Evolutionary conservation across 495 filamentous ascomycete genomes (phyloP).

Genomic region (Rhizodiscina lignyota): DNA sequence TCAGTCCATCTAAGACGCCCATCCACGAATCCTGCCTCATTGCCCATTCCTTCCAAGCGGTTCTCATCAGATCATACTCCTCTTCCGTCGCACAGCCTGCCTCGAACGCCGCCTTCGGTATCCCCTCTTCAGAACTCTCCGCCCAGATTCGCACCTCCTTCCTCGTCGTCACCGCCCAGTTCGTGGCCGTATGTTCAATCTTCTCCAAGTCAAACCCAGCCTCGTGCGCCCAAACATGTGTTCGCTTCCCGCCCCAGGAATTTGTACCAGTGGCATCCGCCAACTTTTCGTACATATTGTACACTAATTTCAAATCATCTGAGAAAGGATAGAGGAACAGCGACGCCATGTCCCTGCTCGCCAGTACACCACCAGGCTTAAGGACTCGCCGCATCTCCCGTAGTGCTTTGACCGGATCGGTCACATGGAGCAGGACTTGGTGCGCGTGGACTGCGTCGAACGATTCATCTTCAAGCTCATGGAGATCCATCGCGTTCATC

Average conservation of each 20-base stretch:
- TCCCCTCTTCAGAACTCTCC: too few relatives aligned
- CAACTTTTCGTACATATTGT: too few relatives aligned
- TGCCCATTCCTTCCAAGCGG: too few relatives aligned
- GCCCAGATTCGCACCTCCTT: too few relatives aligned
- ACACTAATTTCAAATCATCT: slow-evolving; percentile 3
- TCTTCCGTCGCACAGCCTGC: slow-evolving; percentile 27
- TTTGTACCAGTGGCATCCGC: slow-evolving; percentile 1
- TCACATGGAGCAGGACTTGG: slow-evolving; percentile 37
- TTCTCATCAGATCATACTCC: slow-evolving; percentile 27
- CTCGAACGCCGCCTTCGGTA: slow-evolving; percentile 21
- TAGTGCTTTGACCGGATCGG: slow-evolving; percentile 24
- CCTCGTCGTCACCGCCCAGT: too few relatives aligned
- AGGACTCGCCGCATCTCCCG: slow-evolving; percentile 32
- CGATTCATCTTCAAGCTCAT: slow-evolving; percentile 24
- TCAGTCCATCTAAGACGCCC: too few relatives aligned
- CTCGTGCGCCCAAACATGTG: slow-evolving; percentile 31
- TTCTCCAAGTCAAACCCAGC: slow-evolving; percentile 26
- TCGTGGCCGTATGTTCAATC: too few relatives aligned
- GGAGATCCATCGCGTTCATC: too few relatives aligned
- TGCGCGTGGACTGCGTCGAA: slow-evolving; percentile 42
- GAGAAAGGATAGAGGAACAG: slow-evolving; percentile 5
- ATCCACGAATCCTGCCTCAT: too few relatives aligned
- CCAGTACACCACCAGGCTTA: slow-evolving; percentile 35
- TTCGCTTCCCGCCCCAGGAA: slow-evolving; percentile 19
- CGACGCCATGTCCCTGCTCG: slow-evolving; percentile 20